Percentiles rank a stretch among this genome's conserved stretches.
Evolutionary conservation across 108 stramenopile species (phyloP).

Genomic region (Nitzschia putrida): DNA sequence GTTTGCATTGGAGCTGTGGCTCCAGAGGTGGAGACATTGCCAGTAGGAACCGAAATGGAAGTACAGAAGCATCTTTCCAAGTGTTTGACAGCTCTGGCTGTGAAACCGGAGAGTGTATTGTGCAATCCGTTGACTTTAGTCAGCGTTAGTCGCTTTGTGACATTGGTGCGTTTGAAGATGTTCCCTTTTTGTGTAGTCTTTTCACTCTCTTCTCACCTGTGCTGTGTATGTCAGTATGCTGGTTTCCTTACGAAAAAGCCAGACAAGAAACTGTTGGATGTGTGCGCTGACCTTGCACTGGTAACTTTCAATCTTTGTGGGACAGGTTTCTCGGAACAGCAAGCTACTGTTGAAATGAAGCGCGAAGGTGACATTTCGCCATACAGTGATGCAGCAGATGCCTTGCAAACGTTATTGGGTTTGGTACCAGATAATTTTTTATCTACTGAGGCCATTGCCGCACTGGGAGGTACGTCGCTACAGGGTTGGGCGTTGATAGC

Average conservation of each 20-base stretch:
- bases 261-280: slow-evolving; percentile 32
- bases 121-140: slow-evolving; percentile 55
- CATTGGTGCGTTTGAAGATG: slow-evolving; percentile 39
- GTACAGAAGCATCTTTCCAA: slow-evolving; percentile 23
- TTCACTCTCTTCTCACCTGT: neutral
- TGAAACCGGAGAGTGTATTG: slow-evolving; percentile 43
- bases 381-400: slow-evolving; percentile 51
- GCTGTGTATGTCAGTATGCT: slow-evolving; percentile 39
- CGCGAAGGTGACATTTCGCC: slow-evolving; percentile 38
- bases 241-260: slow-evolving; percentile 38
- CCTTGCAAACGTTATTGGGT: slow-evolving; percentile 44
- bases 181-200: neutral
- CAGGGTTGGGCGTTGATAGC: neutral
- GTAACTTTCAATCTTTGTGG: slow-evolving; percentile 49
- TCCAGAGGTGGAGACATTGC: slow-evolving; percentile 10
- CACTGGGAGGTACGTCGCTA: slow-evolving; percentile 53
- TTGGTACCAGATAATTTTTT: slow-evolving; percentile 47
- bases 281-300: slow-evolving; percentile 52
- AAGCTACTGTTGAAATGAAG: slow-evolving; percentile 21
- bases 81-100: slow-evolving; percentile 50
- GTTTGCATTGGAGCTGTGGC: slow-evolving; percentile 67
- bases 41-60: neutral
- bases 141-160: slow-evolving; percentile 49
- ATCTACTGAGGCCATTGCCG: slow-evolving; percentile 45
- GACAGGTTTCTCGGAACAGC: slow-evolving; percentile 23